A percentile compares a stretch with the other conserved stretches of the same genome.
Evolutionary conservation across 148 eudicot genomes (phyloP).

Genomic region (Beta vulgaris): DNA sequence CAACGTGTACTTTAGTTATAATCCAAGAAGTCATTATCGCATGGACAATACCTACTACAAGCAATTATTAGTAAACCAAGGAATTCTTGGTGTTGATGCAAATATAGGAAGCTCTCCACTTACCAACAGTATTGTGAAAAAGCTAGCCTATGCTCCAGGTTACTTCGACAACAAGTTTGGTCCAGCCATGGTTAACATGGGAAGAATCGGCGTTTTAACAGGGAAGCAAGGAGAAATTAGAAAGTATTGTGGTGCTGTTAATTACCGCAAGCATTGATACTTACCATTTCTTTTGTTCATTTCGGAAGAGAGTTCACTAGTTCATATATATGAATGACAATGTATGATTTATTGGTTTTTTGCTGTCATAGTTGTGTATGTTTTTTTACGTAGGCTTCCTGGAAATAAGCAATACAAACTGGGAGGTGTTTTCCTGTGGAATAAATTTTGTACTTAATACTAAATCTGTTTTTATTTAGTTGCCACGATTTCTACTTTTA

Average conservation of each 20-base stretch:
- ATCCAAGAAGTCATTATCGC: constrained; percentile 24
- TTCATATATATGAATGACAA: neutral
- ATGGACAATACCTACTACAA: constrained; percentile 48
- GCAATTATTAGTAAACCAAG: constrained; percentile 32
- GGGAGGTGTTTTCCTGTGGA: neutral
- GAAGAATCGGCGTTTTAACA: constrained; percentile 39
- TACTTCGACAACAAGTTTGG: constrained; percentile 47
- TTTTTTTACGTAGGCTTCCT: neutral
- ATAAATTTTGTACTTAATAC: too few relatives aligned
- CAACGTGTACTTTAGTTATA: constrained; percentile 37
- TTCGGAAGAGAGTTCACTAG: neutral
- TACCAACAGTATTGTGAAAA: constrained; percentile 32
- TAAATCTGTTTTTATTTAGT: too few relatives aligned
- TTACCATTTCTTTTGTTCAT: neutral
- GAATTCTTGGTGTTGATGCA: constrained; percentile 48
- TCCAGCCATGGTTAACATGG: constrained; percentile 60
- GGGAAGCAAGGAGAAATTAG: constrained; percentile 54
- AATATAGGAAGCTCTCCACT: constrained; percentile 37
- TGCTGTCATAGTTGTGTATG: neutral
- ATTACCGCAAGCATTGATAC: constrained; percentile 12
- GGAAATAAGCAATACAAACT: neutral
- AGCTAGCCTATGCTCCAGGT: constrained; percentile 23
- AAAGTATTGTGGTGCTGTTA: constrained; percentile 37
- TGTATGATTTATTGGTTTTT: too few relatives aligned
- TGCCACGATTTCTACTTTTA: too few relatives aligned